These are phyloP conservation scores for Eucalyptus decipiens DNA, from an alignment of 345 rosid genomes.

Conservation along the genomic window DNA sequence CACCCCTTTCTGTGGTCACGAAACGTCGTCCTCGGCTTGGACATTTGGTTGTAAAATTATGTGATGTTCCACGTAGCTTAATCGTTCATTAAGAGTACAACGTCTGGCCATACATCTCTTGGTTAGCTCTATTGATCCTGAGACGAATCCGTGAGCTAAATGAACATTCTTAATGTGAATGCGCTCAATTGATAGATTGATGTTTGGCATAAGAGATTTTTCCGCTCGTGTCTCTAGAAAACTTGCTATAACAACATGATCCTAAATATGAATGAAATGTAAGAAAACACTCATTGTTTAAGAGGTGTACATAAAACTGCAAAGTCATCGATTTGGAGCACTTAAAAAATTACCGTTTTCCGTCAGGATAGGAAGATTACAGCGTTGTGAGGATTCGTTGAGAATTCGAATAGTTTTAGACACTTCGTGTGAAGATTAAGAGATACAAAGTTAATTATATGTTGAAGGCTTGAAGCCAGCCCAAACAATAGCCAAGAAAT, in stretches of 20 bases:
- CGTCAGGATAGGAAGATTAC: background rate
- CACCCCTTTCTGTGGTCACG: background rate
- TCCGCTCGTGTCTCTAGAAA: background rate
- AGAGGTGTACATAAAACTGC: background rate
- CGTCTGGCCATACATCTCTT: background rate
- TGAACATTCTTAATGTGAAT: background rate
- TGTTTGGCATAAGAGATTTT: background rate
- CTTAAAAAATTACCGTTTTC: background rate
- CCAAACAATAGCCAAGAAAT: background rate
- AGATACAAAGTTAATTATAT: background rate
- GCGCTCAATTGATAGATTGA: background rate
- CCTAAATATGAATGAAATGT: background rate
- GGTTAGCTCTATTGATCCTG: background rate
- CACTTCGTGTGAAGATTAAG: background rate
- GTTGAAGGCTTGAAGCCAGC: background rate
- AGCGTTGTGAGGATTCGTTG: background rate
- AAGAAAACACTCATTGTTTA: background rate
- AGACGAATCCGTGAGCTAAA: background rate
- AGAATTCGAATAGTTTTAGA: background rate
- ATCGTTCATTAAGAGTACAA: background rate
- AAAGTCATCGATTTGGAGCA: no score
- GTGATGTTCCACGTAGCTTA: background rate
- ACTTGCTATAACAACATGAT: background rate
- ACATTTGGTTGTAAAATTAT: background rate
- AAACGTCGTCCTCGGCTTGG: background rate